Evolutionary conservation across 768 basidiomycete genomes (phyloP).

Genomic region (Amanita fuliginea): DNA sequence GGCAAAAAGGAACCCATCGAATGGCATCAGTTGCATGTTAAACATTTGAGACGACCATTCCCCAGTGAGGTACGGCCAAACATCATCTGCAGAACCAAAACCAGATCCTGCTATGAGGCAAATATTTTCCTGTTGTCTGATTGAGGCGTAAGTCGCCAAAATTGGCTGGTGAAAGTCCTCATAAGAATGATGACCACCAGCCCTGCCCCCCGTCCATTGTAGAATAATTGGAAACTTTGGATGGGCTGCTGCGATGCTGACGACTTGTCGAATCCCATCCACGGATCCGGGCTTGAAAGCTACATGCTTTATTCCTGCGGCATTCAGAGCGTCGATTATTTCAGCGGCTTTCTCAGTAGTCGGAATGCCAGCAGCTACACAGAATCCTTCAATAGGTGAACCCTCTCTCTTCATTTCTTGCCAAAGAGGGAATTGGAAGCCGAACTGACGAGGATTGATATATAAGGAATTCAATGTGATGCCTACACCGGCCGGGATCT

Average conservation of each 20-base stretch:
- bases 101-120: constrained; percentile 89
- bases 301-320: constrained; percentile 89
- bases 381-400: constrained; percentile 95
- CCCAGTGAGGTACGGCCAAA: constrained; percentile 95
- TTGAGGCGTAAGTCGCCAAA: constrained; percentile 78
- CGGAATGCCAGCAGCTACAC: constrained; percentile 96
- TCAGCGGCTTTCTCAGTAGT: constrained; percentile 95
- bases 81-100: constrained; percentile 89
- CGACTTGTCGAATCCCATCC: constrained; percentile 94
- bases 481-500: constrained; percentile 81
- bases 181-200: constrained; percentile 96
- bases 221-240: constrained; percentile 95
- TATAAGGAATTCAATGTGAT: constrained; percentile 92
- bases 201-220: constrained; percentile 99
- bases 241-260: constrained; percentile 90
- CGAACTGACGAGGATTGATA: constrained; percentile 96
- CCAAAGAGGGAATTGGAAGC: constrained; percentile 97
- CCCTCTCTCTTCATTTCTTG: constrained; percentile 96
- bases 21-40: constrained; percentile 91
- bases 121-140: constrained; percentile 85
- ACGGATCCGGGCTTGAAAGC: constrained; percentile 98
- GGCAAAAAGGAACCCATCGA: constrained; percentile 94
- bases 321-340: constrained; percentile 77
- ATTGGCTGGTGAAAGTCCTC: constrained; percentile 99
- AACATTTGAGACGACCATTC: constrained; percentile 85